phyloP scores from a whole-genome alignment of 2,329 filamentous ascomycete species.

The Camptophora hylomeconis region DNA sequence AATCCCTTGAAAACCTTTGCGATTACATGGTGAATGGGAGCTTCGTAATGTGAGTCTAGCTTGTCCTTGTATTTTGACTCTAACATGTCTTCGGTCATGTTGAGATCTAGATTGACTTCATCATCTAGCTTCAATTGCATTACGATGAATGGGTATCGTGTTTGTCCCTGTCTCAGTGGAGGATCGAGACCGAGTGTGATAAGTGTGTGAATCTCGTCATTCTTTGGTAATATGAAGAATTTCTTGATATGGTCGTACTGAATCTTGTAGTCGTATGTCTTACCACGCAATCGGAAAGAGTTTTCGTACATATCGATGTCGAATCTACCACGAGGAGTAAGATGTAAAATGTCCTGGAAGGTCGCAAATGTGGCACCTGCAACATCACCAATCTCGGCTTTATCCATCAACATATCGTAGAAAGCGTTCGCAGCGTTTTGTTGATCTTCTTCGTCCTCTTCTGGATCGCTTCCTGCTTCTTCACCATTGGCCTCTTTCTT shows the following conservation, averaged over 20 bases:
- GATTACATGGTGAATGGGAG: conserved; percentile 83
- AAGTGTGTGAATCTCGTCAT: conserved; percentile 93
- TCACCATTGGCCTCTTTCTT: conserved; percentile 58
- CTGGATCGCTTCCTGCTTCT: conserved; percentile 48
- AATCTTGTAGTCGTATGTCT: conserved; percentile 99
- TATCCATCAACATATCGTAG: conserved; percentile 95
- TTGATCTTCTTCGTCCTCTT: conserved; percentile 55
- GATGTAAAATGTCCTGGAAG: conserved; percentile 90
- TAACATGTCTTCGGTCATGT: conserved; percentile 60
- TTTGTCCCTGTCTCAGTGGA: conserved; percentile 90
- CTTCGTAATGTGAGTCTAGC: conserved; percentile 78
- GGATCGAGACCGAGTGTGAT: conserved; percentile 91
- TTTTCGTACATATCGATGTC: conserved; percentile 99
- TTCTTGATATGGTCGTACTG: conserved; percentile 97
- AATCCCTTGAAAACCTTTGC: conserved; percentile 91
- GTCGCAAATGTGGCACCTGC: conserved; percentile 97
- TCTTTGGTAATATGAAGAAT: conserved; percentile 95
- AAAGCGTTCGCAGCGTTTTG: conserved; percentile 95
- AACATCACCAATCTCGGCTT: conserved; percentile 97
- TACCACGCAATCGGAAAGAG: conserved; percentile 91
- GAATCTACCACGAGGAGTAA: conserved; percentile 96
- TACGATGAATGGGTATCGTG: conserved; percentile 91
- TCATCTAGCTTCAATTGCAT: conserved; percentile 99
- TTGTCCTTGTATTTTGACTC: conserved; percentile 81
- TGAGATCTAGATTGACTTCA: conserved; percentile 89